Conservation (phyloP, 352 stramenopile species). For the Globisporangium iwayamae region DNA sequence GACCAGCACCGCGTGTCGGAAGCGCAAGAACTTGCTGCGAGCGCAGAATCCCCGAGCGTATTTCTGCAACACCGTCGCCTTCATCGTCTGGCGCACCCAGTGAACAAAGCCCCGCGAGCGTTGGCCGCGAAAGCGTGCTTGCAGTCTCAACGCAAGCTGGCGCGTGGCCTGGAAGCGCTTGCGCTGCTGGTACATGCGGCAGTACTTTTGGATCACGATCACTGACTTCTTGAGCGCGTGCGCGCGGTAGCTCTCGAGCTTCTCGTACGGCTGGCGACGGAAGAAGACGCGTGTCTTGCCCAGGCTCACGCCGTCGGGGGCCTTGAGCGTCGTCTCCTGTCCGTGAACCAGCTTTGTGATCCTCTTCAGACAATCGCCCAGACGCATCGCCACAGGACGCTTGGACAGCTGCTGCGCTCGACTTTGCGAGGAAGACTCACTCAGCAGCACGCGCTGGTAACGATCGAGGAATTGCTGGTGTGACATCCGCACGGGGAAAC, state of each 20-base stretch:
- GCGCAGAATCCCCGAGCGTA: conserved; percentile 38
- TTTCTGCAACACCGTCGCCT: conserved; percentile 40
- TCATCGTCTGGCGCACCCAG: conserved; percentile 33
- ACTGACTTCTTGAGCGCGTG: conserved; percentile 28
- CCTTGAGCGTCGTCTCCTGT: conserved; percentile 21
- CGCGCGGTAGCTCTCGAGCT: conserved; percentile 75
- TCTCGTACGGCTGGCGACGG: conserved; percentile 91
- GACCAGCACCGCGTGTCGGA: conserved; percentile 33
- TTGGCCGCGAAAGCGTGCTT: conserved; percentile 38
- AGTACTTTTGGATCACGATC: conserved; percentile 47
- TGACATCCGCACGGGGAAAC: conserved; percentile 80
- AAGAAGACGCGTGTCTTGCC: conserved; percentile 95
- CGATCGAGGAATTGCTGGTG: conserved; percentile 75
- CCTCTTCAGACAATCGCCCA: conserved; percentile 29
- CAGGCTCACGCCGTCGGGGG: conserved; percentile 57
- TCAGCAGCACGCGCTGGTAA: conserved; percentile 55
- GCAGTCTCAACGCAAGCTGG: conserved; percentile 34
- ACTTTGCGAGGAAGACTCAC: background rate
- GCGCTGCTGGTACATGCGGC: conserved; percentile 43
- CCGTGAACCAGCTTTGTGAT: conserved; percentile 22
- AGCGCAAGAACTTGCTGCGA: conserved; percentile 34
- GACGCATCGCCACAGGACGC: conserved; percentile 12
- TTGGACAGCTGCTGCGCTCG: background rate
- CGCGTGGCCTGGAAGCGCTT: conserved; percentile 33
- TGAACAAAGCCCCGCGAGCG: conserved; percentile 30